Conservation (phyloP, 1,284 basidiomycete species). For the Sanghuangporus weigelae region DNA sequence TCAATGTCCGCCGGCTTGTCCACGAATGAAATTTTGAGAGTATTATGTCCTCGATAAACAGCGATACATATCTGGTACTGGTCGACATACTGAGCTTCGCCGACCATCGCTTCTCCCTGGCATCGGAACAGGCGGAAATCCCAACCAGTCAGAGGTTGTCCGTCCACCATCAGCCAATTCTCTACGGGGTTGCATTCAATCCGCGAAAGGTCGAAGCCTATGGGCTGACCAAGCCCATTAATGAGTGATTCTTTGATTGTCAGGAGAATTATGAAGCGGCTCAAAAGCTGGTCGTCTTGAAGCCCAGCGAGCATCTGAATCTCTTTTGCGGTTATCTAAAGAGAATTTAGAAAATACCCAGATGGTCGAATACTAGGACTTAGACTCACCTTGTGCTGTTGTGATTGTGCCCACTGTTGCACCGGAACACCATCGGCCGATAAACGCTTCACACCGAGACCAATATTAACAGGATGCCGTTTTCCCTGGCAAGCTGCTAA, state of each 20-base stretch:
- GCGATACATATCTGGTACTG: conserved; percentile 69
- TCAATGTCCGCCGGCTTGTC: conserved; percentile 59
- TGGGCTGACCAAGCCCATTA: conserved; percentile 72
- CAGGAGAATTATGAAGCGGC: conserved; percentile 67
- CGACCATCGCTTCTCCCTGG: conserved; percentile 50
- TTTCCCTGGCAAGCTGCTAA: conserved; percentile 80
- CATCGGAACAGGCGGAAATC: conserved; percentile 68
- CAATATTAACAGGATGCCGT: conserved; percentile 72
- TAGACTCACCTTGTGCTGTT: conserved; percentile 58
- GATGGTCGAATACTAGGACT: neutral
- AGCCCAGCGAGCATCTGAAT: conserved; percentile 45
- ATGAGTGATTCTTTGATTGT: conserved; percentile 75
- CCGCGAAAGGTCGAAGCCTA: conserved; percentile 73
- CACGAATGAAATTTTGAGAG: conserved; percentile 68
- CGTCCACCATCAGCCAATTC: conserved; percentile 56
- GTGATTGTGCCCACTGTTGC: conserved; percentile 59
- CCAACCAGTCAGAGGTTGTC: conserved; percentile 65
- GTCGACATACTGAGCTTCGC: conserved; percentile 55
- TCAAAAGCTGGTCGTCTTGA: conserved; percentile 58
- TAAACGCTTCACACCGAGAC: conserved; percentile 65
- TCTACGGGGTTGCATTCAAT: conserved; percentile 72
- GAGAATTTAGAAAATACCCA: neutral
- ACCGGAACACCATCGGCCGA: conserved; percentile 50
- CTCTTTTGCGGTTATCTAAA: conserved; percentile 60
- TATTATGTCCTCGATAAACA: conserved; percentile 61